Base-by-base conservation (phyloP, 1,139 yeast genomes). In the Pichia sp. region DNA sequence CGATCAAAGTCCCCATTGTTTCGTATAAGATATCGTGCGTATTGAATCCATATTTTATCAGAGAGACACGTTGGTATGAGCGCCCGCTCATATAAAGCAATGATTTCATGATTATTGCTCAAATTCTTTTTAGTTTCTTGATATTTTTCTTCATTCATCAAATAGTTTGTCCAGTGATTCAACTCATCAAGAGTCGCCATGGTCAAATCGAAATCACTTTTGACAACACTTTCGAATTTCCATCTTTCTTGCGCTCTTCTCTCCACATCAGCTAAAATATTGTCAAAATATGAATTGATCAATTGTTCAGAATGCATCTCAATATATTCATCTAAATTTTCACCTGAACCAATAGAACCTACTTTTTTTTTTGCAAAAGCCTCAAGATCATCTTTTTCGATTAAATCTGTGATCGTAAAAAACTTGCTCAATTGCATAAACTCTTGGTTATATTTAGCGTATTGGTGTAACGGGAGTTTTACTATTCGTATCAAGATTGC, bases 401-500 rank as follows among this genome's bases (percentile, higher is more conserved):
- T 53, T 2, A 79, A 54, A 12, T 72, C 74, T 0, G 64, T 58
- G 0, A 73, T 55, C 1, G 66, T 59, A 50, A 71, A 75, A 22
- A 67, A 64, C 47, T 73, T 70, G 44, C 68, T 69, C 12, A 80
- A 64, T 25, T 75, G 76, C 31, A 70, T 64, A 56, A 80, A 82
- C 34, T 74, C 73, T 47, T 76, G 76, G 59, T 76, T 82, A 63
- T 82, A 85, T 58, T 74, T 79, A 0, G 91, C 80, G 63, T 86
- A 85, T 60, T 84, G 87, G 66, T 86, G 85, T 34, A 85, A 67
- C 0, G 95, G 93, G 2, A 83, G 69, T 18, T 62, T 64, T 7
- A 80, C 69, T 9, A 83, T 68, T 48, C 70, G 68, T 40, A 74
- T 60, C 55, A 81, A 74, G 1, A 80, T 61, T 6, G 60, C 56